Evolutionary conservation across 495 filamentous ascomycete genomes (phyloP).

Genomic region (Penicillium cinerascens): DNA sequence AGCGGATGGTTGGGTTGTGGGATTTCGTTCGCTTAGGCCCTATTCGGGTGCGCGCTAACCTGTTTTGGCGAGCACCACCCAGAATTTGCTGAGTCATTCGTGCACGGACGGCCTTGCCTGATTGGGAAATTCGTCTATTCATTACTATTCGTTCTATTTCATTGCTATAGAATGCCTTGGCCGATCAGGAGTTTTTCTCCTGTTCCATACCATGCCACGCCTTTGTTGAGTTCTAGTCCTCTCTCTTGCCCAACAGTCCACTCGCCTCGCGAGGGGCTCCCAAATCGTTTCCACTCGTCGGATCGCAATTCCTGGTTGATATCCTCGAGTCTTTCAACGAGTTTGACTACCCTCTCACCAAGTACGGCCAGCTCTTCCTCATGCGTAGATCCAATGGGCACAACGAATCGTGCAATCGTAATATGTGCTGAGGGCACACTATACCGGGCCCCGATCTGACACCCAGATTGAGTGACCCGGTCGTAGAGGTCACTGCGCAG

Average conservation of each 20-base stretch:
- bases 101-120: constrained; percentile 8
- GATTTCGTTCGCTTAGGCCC: constrained; percentile 52
- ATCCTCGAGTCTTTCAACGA: constrained; percentile 66
- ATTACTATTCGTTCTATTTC: neutral
- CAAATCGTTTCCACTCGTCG: constrained; percentile 61
- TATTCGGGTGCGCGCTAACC: constrained; percentile 39
- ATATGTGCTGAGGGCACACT: constrained; percentile 84
- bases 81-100: constrained; percentile 22
- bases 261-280: constrained; percentile 44
- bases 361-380: constrained; percentile 22
- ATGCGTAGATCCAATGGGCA: constrained; percentile 44
- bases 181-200: constrained; percentile 62
- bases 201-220: constrained; percentile 80
- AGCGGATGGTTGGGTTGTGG: constrained; percentile 44
- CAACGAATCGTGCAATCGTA: constrained; percentile 78
- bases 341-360: constrained; percentile 47
- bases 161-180: constrained; percentile 40
- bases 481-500: constrained; percentile 74
- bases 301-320: constrained; percentile 68
- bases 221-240: constrained; percentile 66
- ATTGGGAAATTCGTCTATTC: constrained; percentile 7
- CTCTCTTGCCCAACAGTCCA: constrained; percentile 78
- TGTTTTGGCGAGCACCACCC: constrained; percentile 19
- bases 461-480: constrained; percentile 52
- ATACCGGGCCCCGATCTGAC: constrained; percentile 69